Percentiles rank a stretch among this genome's conserved stretches.
Conservation (phyloP, 2,329 filamentous ascomycete species). For the Exserohilum rostratum region DNA sequence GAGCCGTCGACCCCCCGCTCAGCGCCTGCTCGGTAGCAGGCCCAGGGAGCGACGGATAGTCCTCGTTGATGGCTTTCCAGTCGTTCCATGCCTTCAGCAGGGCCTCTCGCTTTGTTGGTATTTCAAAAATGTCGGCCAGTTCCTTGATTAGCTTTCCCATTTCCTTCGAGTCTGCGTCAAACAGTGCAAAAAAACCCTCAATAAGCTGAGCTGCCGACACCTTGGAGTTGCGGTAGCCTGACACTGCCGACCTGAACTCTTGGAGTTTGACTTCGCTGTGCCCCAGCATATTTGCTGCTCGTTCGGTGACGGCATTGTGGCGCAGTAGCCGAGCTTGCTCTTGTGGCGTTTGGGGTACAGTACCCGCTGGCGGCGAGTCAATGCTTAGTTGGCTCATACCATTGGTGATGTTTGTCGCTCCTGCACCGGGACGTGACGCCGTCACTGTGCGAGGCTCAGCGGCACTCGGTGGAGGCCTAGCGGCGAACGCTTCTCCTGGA, state of each 20-base stretch:
- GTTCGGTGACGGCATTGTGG: constrained; percentile 83
- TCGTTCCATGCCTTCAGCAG: constrained; percentile 89
- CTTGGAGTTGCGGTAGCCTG: constrained; percentile 73
- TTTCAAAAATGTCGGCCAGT: constrained; percentile 89
- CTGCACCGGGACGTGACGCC: constrained; percentile 40
- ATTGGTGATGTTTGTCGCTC: constrained; percentile 24
- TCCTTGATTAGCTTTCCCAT: constrained; percentile 90
- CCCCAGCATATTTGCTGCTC: constrained; percentile 78
- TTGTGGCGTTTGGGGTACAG: constrained; percentile 63
- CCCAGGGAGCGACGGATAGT: constrained; percentile 87
- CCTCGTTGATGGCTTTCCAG: constrained; percentile 94
- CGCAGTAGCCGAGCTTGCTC: constrained; percentile 81
- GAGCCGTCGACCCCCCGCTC: constrained; percentile 53
- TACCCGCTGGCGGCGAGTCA: constrained; percentile 40
- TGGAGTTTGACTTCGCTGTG: constrained; percentile 77
- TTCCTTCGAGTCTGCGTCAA: constrained; percentile 79
- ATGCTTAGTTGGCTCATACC: constrained; percentile 28
- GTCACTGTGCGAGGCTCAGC: constrained; percentile 49
- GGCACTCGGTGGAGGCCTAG: constrained; percentile 53
- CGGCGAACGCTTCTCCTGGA: constrained; percentile 52
- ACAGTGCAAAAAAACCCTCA: constrained; percentile 85
- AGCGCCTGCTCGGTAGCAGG: constrained; percentile 55
- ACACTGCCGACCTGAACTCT: constrained; percentile 80
- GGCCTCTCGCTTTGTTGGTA: constrained; percentile 72
- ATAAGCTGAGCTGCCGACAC: constrained; percentile 78